Conservation (phyloP, 306 rosid species). For the Lupinus albus region DNA sequence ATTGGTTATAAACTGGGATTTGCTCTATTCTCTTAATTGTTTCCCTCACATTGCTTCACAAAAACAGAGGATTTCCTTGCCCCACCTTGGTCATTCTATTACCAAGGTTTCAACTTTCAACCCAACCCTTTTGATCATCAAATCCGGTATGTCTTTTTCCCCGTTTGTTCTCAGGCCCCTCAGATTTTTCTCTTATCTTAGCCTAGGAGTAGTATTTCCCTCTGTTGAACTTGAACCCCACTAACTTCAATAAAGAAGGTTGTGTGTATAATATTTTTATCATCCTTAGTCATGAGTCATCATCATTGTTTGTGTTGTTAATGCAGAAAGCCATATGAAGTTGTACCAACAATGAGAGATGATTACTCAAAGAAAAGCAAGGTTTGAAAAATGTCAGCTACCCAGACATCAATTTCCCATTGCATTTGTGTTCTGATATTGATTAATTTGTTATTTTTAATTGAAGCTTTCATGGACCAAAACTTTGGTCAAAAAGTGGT, state of each 20-base stretch:
- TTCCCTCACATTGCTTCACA: slow-evolving; percentile 26
- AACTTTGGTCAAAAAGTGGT: slow-evolving; percentile 97
- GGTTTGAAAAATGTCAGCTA: slow-evolving; percentile 50
- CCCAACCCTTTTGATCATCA: too few species aligned
- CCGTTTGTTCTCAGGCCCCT: slow-evolving; percentile 10
- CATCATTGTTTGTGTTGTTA: slow-evolving; percentile 38
- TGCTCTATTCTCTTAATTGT: slow-evolving; percentile 38
- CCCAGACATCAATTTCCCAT: slow-evolving; percentile 25
- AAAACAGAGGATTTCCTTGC: too few species aligned
- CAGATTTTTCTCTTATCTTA: not conserved
- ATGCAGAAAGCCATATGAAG: slow-evolving; percentile 67
- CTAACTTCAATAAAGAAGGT: too few species aligned
- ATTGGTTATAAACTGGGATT: slow-evolving; percentile 49
- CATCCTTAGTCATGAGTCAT: not conserved
- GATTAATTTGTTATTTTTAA: slow-evolving; percentile 39
- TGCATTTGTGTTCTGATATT: slow-evolving; percentile 39
- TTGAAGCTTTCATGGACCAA: slow-evolving; percentile 97
- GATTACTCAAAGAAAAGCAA: slow-evolving; percentile 92
- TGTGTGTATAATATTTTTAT: too few species aligned
- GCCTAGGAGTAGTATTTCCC: slow-evolving; percentile 6
- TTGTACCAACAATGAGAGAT: slow-evolving; percentile 91
- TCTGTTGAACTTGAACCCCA: not conserved
- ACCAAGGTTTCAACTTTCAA: too few species aligned
- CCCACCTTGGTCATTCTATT: too few species aligned
- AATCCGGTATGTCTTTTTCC: too few species aligned